Evolutionary conservation across 768 basidiomycete species (phyloP), one percentile per base, ranked within the genome.

Genomic region (Termitomyces bulborhizus): DNA sequence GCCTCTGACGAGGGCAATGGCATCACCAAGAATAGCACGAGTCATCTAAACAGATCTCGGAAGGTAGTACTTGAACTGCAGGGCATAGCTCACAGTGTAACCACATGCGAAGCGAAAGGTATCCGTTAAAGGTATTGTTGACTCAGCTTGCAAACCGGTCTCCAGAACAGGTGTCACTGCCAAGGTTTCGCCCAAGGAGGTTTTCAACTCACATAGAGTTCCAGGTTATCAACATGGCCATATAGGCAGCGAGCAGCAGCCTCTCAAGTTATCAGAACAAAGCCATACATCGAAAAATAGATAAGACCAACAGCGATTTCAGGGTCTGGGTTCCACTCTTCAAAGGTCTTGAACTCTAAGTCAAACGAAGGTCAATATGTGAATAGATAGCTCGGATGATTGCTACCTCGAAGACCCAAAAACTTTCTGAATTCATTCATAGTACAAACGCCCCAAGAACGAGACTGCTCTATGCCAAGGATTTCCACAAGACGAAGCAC

Each of bases 341-440:
- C 74, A 54, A 82, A 83, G 3, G 63, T 69, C 16, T 70, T 64
- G 55, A 76, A 79, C 49, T 69, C 75, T 75, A 26, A 13, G 48
- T 31, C 42, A 1, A 13, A 3, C 6, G 3, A 34, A 34, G 31
- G 9, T 32, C 12, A 13, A 34, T 55, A 53, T 21, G 8, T 18
- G 8, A n/a, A 37, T 7, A 3, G 3, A 43, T n/a, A 18, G 11
- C 13, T 37, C n/a, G 1, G 15, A 36, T 16, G 43, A 15, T 37
- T 4, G 29, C 29, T 36, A 73, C 75, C 66, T 62, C 74, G 75
- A 16, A 83, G 63, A 12, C 77, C 77, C 39, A 83, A 57, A 66
- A 77, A 78, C 62, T 70, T 62, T 44, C 81, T 69, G 66, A 82
- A 82, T 64, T 82, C 80, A 54, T 82, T 83, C 74, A 81, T 73